Conservation (phyloP, 2,329 filamentous ascomycete genomes). For the Aspergillus hiratsukae region DNA sequence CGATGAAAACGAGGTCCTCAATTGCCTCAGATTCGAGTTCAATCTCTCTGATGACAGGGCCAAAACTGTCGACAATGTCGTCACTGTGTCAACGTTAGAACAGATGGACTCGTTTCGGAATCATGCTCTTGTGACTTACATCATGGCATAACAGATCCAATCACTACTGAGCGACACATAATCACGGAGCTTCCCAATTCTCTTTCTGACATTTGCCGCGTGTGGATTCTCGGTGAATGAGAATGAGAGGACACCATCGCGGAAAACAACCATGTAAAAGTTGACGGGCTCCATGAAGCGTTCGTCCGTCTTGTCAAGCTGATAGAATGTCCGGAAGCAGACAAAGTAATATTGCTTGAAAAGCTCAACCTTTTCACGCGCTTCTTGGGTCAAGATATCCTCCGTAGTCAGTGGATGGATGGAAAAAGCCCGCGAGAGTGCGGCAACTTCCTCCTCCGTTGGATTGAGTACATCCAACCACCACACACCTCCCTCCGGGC, state of each 20-base stretch:
- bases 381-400: constrained; percentile 92
- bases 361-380: constrained; percentile 95
- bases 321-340: constrained; percentile 90
- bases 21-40: constrained; percentile 88
- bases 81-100: constrained; percentile 52
- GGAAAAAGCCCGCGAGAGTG: constrained; percentile 88
- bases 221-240: constrained; percentile 86
- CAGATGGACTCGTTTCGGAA: constrained; percentile 20
- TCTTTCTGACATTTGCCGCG: constrained; percentile 80
- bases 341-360: constrained; percentile 98
- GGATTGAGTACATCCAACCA: constrained; percentile 95
- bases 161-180: constrained; percentile 93
- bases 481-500: constrained; percentile 79
- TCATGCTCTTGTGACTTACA: constrained; percentile 54
- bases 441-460: constrained; percentile 79
- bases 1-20: constrained; percentile 92
- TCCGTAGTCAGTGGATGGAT: constrained; percentile 94
- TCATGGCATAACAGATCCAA: constrained; percentile 98
- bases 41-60: constrained; percentile 79
- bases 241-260: constrained; percentile 91
- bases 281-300: constrained; percentile 92
- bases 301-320: constrained; percentile 71
- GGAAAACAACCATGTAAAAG: constrained; percentile 94
- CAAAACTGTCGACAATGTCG: constrained; percentile 95
- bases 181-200: constrained; percentile 88